phyloP scores from a whole-genome alignment of 306 rosid genomes.

The Betula pendula region DNA sequence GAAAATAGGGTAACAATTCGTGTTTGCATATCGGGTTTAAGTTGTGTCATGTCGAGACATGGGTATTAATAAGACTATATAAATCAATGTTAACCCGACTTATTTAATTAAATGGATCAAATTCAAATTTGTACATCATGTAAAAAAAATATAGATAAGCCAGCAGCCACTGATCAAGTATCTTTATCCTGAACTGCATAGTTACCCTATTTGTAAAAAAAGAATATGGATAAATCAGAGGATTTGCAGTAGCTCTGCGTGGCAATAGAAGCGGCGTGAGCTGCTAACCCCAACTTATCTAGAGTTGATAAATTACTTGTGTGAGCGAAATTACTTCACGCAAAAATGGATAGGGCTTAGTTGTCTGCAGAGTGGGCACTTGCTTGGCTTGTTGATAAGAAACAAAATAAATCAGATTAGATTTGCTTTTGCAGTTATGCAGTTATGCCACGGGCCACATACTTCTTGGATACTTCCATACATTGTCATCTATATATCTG shows the following conservation, averaged over 20 bases:
- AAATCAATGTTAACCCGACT: too few relatives aligned
- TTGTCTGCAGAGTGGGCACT: not conserved
- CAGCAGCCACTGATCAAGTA: too few relatives aligned
- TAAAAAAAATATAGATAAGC: too few relatives aligned
- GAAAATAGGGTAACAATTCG: not conserved
- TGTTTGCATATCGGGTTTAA: too few relatives aligned
- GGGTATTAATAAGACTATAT: too few relatives aligned
- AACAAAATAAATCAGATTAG: not conserved
- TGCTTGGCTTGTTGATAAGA: constrained; percentile 6
- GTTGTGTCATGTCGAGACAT: too few relatives aligned
- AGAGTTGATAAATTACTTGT: not conserved
- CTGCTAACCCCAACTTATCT: not conserved
- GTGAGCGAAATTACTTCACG: not conserved
- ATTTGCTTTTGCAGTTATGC: not conserved
- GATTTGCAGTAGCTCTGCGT: not conserved
- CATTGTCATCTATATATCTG: not conserved
- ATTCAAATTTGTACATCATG: too few relatives aligned
- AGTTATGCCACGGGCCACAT: not conserved
- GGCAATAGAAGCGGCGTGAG: not conserved
- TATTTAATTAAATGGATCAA: too few relatives aligned
- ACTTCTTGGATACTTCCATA: not conserved
- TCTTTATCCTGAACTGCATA: too few relatives aligned
- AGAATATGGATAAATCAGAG: not conserved
- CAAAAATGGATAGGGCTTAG: not conserved
- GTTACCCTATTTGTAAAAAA: too few relatives aligned